phyloP scores from a whole-genome alignment of 805 yeast genomes.

The Diddensiella caesifluorescens region DNA sequence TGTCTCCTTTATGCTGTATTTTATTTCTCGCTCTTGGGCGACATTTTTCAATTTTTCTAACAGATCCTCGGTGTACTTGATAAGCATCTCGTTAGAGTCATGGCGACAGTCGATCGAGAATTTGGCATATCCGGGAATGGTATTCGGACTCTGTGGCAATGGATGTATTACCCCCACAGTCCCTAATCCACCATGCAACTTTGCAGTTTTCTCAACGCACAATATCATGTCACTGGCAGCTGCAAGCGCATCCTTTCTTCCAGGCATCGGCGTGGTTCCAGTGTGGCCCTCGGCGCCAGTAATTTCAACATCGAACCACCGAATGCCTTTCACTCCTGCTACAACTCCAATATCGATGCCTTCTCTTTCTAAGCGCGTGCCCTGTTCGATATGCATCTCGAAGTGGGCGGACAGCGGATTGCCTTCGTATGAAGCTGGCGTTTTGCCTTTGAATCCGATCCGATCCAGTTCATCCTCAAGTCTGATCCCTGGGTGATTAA shows the following conservation, averaged over 20 bases:
- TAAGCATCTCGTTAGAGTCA: slow-evolving; percentile 40
- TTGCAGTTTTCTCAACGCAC: slow-evolving; percentile 51
- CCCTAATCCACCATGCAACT: slow-evolving; percentile 46
- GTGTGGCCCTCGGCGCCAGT: slow-evolving; percentile 65
- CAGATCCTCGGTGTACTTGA: slow-evolving; percentile 36
- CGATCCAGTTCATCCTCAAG: slow-evolving; percentile 52
- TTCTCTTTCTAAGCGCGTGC: slow-evolving; percentile 59
- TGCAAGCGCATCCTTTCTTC: slow-evolving; percentile 57
- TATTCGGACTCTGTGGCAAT: slow-evolving; percentile 60
- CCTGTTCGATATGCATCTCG: slow-evolving; percentile 74
- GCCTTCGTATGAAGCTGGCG: slow-evolving; percentile 42
- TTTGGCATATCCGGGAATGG: slow-evolving; percentile 55
- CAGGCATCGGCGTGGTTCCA: slow-evolving; percentile 63
- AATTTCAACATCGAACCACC: slow-evolving; percentile 55
- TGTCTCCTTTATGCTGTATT: slow-evolving; percentile 38
- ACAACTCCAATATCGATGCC: slow-evolving; percentile 59
- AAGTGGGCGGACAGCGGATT: slow-evolving; percentile 64
- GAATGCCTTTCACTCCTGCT: slow-evolving; percentile 59
- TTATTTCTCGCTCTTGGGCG: slow-evolving; percentile 27
- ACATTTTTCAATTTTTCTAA: slow-evolving; percentile 31
- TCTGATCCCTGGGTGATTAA: slow-evolving; percentile 45
- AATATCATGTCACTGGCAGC: slow-evolving; percentile 54
- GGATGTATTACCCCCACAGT: slow-evolving; percentile 55
- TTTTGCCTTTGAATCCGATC: slow-evolving; percentile 57
- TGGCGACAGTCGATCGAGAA: slow-evolving; percentile 62